These are phyloP conservation scores for Populus trichocarpa DNA, from an alignment of 441 rosid genomes.

Conservation along the genomic window DNA sequence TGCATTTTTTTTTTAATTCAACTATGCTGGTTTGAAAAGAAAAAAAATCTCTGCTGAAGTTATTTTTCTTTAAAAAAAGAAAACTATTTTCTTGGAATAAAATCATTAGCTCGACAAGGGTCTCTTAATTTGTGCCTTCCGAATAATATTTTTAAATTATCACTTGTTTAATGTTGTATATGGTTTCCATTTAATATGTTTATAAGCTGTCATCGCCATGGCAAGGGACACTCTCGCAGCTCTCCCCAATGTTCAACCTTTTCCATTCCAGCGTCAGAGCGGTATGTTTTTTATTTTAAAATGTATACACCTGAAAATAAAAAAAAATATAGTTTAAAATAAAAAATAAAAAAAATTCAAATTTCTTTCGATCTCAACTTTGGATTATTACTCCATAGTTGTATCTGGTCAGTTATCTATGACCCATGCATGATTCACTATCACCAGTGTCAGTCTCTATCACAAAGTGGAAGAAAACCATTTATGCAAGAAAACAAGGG, in stretches of 20 bases:
- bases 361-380: no score
- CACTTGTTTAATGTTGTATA: no score
- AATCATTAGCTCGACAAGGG: neutral
- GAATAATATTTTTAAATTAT: neutral
- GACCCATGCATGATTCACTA: constrained; percentile 2
- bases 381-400: neutral
- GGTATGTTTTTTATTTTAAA: neutral
- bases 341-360: neutral
- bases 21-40: neutral
- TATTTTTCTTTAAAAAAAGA: no score
- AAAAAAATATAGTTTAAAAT: no score
- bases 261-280: neutral
- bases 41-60: neutral
- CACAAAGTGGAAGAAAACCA: neutral
- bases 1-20: no score
- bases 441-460: neutral
- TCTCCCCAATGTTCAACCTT: constrained; percentile 12
- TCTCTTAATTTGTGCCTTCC: neutral
- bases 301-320: neutral
- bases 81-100: neutral
- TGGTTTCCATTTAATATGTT: no score
- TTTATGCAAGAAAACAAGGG: neutral
- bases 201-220: constrained; percentile 12
- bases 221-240: constrained; percentile 4
- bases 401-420: constrained; percentile 17